Percentiles rank a stretch among this genome's conserved stretches.
These are phyloP conservation scores for Tylopilus sp. DNA, from an alignment of 768 basidiomycete species.

Conservation along the genomic window DNA sequence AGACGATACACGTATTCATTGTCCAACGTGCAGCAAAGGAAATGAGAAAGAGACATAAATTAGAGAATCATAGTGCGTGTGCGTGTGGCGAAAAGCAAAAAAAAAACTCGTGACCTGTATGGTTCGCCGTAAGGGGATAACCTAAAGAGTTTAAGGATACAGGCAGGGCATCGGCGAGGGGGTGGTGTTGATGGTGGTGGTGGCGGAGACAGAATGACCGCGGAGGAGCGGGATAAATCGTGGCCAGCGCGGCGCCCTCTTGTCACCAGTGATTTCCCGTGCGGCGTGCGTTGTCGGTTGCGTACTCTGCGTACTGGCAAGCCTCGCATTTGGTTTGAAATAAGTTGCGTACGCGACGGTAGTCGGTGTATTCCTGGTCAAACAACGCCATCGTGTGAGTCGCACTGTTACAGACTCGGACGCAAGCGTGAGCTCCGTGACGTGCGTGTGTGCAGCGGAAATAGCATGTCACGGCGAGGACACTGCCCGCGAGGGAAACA, in stretches of 20 bases:
- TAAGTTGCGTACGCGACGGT: slow-evolving; percentile 58
- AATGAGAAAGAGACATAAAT: not conserved
- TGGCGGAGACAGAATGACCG: not conserved
- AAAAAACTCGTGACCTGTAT: not conserved
- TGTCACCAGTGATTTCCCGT: slow-evolving; percentile 23
- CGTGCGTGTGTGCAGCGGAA: not conserved
- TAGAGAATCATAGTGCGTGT: not conserved
- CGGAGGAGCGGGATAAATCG: not conserved
- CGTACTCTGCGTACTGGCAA: slow-evolving; percentile 40
- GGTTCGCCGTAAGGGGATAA: not conserved
- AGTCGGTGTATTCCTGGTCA: slow-evolving; percentile 39
- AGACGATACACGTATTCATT: not conserved
- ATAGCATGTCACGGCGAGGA: not conserved
- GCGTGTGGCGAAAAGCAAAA: not conserved
- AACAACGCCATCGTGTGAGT: slow-evolving; percentile 1
- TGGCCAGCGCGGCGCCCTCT: not conserved
- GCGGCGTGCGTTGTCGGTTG: slow-evolving; percentile 24
- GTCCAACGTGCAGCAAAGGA: not conserved
- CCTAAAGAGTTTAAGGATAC: not conserved
- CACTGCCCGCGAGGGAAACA: not conserved
- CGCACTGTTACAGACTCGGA: not conserved
- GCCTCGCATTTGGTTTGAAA: slow-evolving; percentile 62
- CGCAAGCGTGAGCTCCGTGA: not conserved
- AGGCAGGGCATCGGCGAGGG: not conserved
- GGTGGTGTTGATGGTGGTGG: not conserved